Base-by-base conservation (phyloP, 2,329 filamentous ascomycete species). In the Fusarium robinianum region DNA sequence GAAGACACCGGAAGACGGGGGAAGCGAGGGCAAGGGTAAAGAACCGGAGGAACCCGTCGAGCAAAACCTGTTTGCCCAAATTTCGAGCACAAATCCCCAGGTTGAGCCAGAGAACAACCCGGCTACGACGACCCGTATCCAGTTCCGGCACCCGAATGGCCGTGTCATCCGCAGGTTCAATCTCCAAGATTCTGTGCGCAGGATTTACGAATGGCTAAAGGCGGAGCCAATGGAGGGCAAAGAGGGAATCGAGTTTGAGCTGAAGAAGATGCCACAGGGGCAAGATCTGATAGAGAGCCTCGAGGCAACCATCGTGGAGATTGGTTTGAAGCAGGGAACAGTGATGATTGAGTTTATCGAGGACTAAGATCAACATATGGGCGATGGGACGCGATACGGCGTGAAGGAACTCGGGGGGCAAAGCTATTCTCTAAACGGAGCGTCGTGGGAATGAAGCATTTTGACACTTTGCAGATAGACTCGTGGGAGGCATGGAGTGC, bases 191-290 rank as follows among this genome's bases (percentile, higher is more conserved):
- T 75, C 80, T 1, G 90, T 99, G 9, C 79, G 83, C 41, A 82
- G 88, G 9, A 84, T 99, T 31, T 99, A 92, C 68, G 94, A 99
- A 72, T 99, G 91, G 90, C 82, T 99, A 54, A 99, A 97, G 72
- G 86, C 91, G 1, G 83, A 87, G 47, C 88, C 90, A 2, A 69
- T 95, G 34, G 86, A 91, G 55, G 90, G 87, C 59, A 92, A 90
- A 67, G 79, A 81, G 19, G 88, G 86, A 0, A 69, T 86, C 9
- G 79, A 82, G 50, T 99, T 99, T 69, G 92, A 97, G 67, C 78
- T 99, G 55, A 90, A 94, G 67, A 81, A 81, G 51, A 87, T 95
- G 82, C 79, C 79, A 0, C 74, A 74, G 49, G 89, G 90, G 33
- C 86, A 85, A 63, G 94, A 99, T 61, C 71, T 99, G 46, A 86